Evolutionary conservation across 2,329 filamentous ascomycete species (phyloP).

Genomic region (Beauveria sp.): DNA sequence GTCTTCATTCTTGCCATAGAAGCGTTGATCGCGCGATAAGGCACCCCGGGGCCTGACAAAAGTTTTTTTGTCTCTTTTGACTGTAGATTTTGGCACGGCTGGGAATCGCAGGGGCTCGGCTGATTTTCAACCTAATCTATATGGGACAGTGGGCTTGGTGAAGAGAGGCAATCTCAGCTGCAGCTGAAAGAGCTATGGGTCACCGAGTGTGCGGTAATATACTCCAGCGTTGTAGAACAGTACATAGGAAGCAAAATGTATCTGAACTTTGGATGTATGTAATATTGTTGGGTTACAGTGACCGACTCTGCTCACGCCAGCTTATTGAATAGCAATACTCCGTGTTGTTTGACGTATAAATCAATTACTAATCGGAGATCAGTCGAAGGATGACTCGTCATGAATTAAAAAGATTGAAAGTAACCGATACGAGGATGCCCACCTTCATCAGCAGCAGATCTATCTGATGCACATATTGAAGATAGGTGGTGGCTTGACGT

Average conservation of each 20-base stretch:
- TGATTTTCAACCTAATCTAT: neutral
- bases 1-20: constrained; percentile 5
- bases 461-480: neutral
- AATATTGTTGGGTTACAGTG: neutral
- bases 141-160: neutral
- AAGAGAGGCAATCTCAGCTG: neutral
- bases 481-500: neutral
- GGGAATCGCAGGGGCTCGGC: neutral
- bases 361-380: too few relatives aligned
- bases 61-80: neutral
- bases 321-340: neutral
- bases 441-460: neutral
- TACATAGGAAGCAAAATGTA: neutral
- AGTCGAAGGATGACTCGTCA: neutral
- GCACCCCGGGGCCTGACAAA: neutral
- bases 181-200: neutral
- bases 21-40: neutral
- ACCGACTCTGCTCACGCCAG: neutral
- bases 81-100: neutral
- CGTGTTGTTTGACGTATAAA: neutral
- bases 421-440: neutral
- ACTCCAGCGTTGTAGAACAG: neutral
- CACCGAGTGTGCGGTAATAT: neutral
- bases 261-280: neutral
- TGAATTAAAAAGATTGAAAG: neutral